phyloP scores from a whole-genome alignment of 2,329 filamentous ascomycete species.

The Nigrospora sphaerica region DNA sequence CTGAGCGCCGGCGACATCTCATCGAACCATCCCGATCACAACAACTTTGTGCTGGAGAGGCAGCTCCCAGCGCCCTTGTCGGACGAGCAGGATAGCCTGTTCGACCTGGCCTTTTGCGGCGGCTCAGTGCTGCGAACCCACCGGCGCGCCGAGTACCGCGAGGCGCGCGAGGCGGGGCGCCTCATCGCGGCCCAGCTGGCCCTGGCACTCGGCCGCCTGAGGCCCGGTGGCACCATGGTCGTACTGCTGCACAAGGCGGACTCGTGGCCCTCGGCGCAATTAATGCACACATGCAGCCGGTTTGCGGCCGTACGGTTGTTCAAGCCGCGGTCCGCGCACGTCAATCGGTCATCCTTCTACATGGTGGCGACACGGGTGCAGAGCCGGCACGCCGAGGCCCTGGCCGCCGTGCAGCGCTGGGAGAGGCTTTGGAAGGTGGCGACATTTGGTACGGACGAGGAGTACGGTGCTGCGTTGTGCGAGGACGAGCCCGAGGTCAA shows the following conservation, averaged over 20 bases:
- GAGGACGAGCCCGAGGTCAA: conserved; percentile 10
- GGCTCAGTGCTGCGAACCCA: conserved; percentile 22
- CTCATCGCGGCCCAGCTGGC: conserved; percentile 13
- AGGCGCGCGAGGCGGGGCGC: conserved; percentile 10
- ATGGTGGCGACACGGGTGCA: conserved; percentile 37
- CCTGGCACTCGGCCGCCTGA: conserved; percentile 32
- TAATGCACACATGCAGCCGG: no score
- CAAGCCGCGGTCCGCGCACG: conserved; percentile 35
- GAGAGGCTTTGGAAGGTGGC: conserved; percentile 29
- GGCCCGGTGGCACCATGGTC: conserved; percentile 40
- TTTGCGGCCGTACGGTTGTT: conserved; percentile 34
- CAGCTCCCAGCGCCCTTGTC: conserved; percentile 10
- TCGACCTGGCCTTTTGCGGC: conserved; percentile 37
- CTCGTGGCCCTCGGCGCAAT: no score
- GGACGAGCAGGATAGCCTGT: conserved; percentile 15
- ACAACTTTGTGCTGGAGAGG: conserved; percentile 19
- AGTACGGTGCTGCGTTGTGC: conserved; percentile 5
- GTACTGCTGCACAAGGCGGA: conserved; percentile 43
- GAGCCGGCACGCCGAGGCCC: conserved; percentile 20
- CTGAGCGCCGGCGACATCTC: conserved; percentile 22
- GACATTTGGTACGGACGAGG: conserved; percentile 28
- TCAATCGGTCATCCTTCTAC: conserved; percentile 43
- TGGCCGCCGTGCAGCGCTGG: conserved; percentile 28
- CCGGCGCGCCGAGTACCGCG: conserved; percentile 9
- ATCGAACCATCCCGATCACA: conserved; percentile 20